Conservation (phyloP, 352 stramenopile genomes). For the Aphanomyces invadans region DNA sequence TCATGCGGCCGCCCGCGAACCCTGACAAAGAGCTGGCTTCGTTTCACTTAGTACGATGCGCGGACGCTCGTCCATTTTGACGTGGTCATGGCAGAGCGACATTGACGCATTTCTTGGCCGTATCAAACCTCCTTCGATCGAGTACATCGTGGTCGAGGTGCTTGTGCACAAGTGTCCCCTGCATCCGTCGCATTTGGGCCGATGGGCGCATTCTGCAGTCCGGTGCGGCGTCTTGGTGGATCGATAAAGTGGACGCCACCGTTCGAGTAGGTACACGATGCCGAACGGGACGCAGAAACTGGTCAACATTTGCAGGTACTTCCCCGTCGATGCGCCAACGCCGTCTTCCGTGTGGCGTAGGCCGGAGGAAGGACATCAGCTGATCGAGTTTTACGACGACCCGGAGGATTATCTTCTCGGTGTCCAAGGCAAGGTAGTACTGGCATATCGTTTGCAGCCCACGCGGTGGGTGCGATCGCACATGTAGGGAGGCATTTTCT, state of each 20-base stretch:
- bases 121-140: constrained; percentile 20
- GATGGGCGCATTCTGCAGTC: constrained; percentile 25
- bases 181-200: constrained; percentile 22
- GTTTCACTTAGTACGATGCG: constrained; percentile 9
- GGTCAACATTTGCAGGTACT: constrained; percentile 25
- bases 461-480: not conserved
- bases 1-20: constrained; percentile 9
- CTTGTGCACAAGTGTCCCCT: constrained; percentile 20
- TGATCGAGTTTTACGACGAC: constrained; percentile 27
- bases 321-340: not conserved
- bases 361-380: constrained; percentile 18
- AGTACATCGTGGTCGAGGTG: constrained; percentile 26
- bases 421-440: constrained; percentile 24
- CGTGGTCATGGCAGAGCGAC: not conserved
- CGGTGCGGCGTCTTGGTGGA: constrained; percentile 2
- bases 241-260: no score
- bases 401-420: constrained; percentile 25
- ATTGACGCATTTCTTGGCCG: constrained; percentile 22
- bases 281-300: constrained; percentile 23
- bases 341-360: constrained; percentile 1
- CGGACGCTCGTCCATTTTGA: not conserved
- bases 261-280: constrained; percentile 21
- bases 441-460: no score
- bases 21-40: not conserved
- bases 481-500: constrained; percentile 24